Evolutionary conservation across 768 basidiomycete species (phyloP), one percentile per base, ranked within the genome.

Genomic region (Tubosaeta sp.): DNA sequence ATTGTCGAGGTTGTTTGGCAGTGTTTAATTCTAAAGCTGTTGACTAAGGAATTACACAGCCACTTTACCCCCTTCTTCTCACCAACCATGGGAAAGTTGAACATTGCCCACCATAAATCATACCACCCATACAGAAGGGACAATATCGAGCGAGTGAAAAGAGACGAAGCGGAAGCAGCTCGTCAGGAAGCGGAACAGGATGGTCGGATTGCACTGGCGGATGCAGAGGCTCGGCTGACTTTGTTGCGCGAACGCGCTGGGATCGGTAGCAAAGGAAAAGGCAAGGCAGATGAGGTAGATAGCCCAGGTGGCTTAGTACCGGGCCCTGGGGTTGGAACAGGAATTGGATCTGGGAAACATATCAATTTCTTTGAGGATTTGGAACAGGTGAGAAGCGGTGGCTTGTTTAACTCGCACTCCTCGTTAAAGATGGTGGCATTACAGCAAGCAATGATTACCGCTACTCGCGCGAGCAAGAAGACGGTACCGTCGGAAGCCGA

Each of bases 61-160:
- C 35, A 46, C 41, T 36, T 12, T n/a, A n/a, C n/a, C n/a, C n/a
- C n/a, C n/a, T n/a, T n/a, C n/a, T n/a, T n/a, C n/a, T n/a, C n/a
- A 32, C 18, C 46, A 39, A 14, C n/a, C 30, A 90, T 90, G 89
- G 89, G 87, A 24, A 89, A 89, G 62, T 77, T 92, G 21, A 90
- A 90, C 64, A 91, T 92, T 65, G 90, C 90, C 12, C 90, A 92
- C 66, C 90, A 91, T 74, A 93, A 93, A 64, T 90, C 88, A 1
- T 92, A 92, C 66, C 90, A 93, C 57, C 90, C 90, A 0, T 92
- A 92, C 63, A 72, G 90, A 34, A 69, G 83, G 38, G 90, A 93
- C 65, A 93, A 93, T 61, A 88, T 92, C 52, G 88, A 90, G 52
- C 79, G 79, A 18, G 88, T 93, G 1, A 73, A 82, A n/a, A 70